Conservation (phyloP, 1,139 yeast genomes). For the Yamadazyma taylorii region DNA sequence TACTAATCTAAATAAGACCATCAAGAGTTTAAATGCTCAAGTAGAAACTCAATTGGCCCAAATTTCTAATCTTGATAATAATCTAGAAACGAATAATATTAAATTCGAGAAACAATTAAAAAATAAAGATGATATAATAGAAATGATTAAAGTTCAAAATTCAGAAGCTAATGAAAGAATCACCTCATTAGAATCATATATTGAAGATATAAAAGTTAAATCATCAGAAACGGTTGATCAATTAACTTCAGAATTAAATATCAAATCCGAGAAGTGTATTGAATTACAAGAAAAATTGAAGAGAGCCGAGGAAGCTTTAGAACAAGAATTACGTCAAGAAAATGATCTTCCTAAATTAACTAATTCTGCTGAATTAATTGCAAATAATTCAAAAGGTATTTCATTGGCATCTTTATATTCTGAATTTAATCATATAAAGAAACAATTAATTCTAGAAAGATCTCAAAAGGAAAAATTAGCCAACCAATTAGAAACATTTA, state of each 20-base stretch:
- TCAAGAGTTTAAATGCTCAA: conserved; percentile 22
- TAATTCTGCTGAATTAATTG: conserved; percentile 41
- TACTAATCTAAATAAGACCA: conserved; percentile 18
- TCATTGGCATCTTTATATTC: conserved; percentile 69
- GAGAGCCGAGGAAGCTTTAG: conserved; percentile 44
- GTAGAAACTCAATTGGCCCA: conserved; percentile 48
- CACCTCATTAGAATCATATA: conserved; percentile 45
- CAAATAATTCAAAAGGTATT: conserved; percentile 52
- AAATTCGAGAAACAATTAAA: conserved; percentile 63
- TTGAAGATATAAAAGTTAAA: conserved; percentile 41
- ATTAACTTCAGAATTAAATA: conserved; percentile 23
- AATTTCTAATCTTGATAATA: conserved; percentile 26
- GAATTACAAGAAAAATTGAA: conserved; percentile 37
- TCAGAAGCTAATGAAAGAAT: conserved; percentile 48
- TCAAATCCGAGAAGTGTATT: conserved; percentile 34
- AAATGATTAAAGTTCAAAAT: conserved; percentile 55
- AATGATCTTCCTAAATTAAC: conserved; percentile 41
- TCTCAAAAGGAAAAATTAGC: conserved; percentile 72
- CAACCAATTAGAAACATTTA: conserved; percentile 66
- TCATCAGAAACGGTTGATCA: conserved; percentile 30
- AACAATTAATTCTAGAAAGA: conserved; percentile 67
- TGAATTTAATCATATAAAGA: conserved; percentile 65
- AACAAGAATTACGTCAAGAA: conserved; percentile 41
- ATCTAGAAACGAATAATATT: conserved; percentile 40
- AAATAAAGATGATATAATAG: conserved; percentile 62